Base-by-base conservation (phyloP, 768 basidiomycete genomes). In the Rhizopogon vinicolor region DNA sequence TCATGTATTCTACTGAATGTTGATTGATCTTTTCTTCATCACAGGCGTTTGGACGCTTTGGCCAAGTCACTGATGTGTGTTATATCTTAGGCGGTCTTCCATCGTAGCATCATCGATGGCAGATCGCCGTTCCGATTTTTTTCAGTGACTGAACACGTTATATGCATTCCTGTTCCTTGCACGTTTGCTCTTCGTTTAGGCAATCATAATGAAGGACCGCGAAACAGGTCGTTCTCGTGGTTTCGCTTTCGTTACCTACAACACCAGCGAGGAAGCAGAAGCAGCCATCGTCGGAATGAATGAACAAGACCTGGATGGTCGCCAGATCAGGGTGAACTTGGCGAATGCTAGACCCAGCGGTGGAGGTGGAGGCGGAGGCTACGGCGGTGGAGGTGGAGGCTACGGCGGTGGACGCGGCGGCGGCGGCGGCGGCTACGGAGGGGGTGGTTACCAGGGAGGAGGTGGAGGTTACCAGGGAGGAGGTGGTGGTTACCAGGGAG, bases 161-260 rank as follows among this genome's bases (percentile, higher is more conserved):
- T 16, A 48, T 61, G 14, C 64, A 67, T 68, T 65, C 57, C 55
- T 54, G 57, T 40, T 60, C 51, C 44, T 40, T 51, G 48, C 25
- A 59, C 33, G 31, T 33, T 41, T 16, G 39, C 54, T 28, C 40
- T 55, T 41, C 50, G 46, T 54, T 56, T 52, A 70, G 68, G 65
- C 63, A 58, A 67, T 71, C 54, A 70, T 71, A 54, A 72, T 73
- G 70, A 68, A 72, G 65, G 81, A 83, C 68, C 77, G 80, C 55
- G 82, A 82, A 60, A 82, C 81, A 48, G 78, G 79, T 54, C 78
- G 81, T 58, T 80, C 79, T 54, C 74, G 82, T 62, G 81, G 81
- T 58, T 82, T 82, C 68, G 81, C 80, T 55, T 82, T 82, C 60
- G 81, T 82, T 59, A 78, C 75, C 41, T 75, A 67, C 41, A 18